phyloP scores from a whole-genome alignment of 2,329 filamentous ascomycete species.

The Penicillium psychrosexuale region DNA sequence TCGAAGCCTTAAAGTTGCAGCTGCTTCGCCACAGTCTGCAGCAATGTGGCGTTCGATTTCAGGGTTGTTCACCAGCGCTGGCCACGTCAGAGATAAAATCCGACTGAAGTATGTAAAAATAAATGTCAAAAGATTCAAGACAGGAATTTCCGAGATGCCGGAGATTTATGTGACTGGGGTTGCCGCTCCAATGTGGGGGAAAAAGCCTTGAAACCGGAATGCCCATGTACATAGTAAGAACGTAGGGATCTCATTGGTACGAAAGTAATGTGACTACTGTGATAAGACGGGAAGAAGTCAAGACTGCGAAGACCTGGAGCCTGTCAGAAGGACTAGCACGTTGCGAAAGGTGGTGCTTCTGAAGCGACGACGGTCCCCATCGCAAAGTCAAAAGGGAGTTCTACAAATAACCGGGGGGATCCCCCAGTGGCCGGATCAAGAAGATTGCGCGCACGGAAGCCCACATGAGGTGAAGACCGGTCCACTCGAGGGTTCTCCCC shows the following conservation, averaged over 20 bases:
- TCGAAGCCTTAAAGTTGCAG: slow-evolving; percentile 28
- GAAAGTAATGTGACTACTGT: slow-evolving; percentile 17
- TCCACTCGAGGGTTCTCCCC: slow-evolving; percentile 9
- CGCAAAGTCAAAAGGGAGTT: slow-evolving; percentile 13
- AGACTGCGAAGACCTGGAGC: slow-evolving; percentile 13
- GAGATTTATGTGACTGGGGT: slow-evolving; percentile 17
- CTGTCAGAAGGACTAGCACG: slow-evolving; percentile 8
- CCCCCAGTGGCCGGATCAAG: slow-evolving; percentile 1
- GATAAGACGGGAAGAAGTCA: slow-evolving; percentile 16
- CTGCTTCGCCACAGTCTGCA: slow-evolving; percentile 40
- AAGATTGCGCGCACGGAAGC: slow-evolving; percentile 17
- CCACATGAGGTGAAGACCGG: slow-evolving; percentile 6
- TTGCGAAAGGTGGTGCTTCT: slow-evolving; percentile 10
- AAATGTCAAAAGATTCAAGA: slow-evolving; percentile 1
- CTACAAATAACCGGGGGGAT: slow-evolving; percentile 13
- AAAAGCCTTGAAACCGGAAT: slow-evolving; percentile 11
- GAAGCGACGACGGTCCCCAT: slow-evolving; percentile 12
- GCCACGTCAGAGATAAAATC: slow-evolving; percentile 34
- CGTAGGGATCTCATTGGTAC: slow-evolving; percentile 27
- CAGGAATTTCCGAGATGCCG: slow-evolving; percentile 1
- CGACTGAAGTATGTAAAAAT: slow-evolving; percentile 4
- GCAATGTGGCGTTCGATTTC: slow-evolving; percentile 21
- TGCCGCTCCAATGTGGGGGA: slow-evolving; percentile 20
- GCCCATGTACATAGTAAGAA: slow-evolving; percentile 16
- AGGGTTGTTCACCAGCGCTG: slow-evolving; percentile 18